phyloP scores from a whole-genome alignment of 192 early-diverging fungal genomes.

The Backusella parvicylindrica region DNA sequence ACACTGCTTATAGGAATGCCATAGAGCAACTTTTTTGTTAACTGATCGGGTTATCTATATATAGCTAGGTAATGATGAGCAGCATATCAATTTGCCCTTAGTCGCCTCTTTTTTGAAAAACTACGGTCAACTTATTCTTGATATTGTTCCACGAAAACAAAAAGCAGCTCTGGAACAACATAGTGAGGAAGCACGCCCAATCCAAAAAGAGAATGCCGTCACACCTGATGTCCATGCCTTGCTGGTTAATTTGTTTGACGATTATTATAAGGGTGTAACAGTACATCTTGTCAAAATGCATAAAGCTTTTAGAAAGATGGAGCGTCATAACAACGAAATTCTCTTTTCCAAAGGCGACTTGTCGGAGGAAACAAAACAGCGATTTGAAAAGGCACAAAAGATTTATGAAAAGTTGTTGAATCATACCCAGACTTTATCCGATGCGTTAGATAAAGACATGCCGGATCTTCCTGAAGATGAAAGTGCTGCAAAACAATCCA shows the following conservation, averaged over 20 bases:
- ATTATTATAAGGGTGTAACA: slow-evolving; percentile 61
- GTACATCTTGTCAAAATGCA: slow-evolving; percentile 65
- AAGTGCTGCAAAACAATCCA: slow-evolving; percentile 38
- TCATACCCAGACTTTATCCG: slow-evolving; percentile 60
- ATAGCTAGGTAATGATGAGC: slow-evolving; percentile 37
- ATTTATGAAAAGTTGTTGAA: slow-evolving; percentile 64
- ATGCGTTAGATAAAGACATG: slow-evolving; percentile 69
- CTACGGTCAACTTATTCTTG: slow-evolving; percentile 49
- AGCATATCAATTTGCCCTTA: slow-evolving; percentile 53
- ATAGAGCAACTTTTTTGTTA: too few species aligned
- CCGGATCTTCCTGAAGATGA: slow-evolving; percentile 79
- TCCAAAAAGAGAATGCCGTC: slow-evolving; percentile 27
- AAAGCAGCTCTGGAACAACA: slow-evolving; percentile 34
- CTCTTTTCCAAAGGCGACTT: slow-evolving; percentile 80
- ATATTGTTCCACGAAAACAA: slow-evolving; percentile 43
- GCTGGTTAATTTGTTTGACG: slow-evolving; percentile 47
- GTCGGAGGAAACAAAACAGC: slow-evolving; percentile 74
- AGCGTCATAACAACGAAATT: slow-evolving; percentile 73
- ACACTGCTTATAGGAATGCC: too few species aligned
- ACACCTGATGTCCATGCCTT: slow-evolving; percentile 31
- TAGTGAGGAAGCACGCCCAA: slow-evolving; percentile 19
- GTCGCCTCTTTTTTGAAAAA: slow-evolving; percentile 51
- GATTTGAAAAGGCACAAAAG: slow-evolving; percentile 65
- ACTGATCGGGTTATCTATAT: background rate
- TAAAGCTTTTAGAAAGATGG: slow-evolving; percentile 67